These are phyloP conservation scores for Aaosphaeria arxii DNA, from an alignment of 2,329 filamentous ascomycete genomes.

Conservation along the genomic window DNA sequence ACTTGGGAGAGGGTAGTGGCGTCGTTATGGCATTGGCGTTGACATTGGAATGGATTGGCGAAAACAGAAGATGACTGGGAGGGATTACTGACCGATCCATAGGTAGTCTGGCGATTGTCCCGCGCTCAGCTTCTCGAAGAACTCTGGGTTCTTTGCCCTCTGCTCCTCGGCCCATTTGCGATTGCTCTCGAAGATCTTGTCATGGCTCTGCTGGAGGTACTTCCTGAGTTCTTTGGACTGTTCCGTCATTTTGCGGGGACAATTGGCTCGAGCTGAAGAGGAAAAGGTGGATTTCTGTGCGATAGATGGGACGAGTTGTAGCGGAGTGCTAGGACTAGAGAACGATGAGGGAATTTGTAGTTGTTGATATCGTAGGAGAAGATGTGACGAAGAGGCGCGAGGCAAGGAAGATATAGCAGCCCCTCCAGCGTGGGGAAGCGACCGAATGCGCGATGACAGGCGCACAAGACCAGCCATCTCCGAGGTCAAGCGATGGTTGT, in stretches of 20 bases:
- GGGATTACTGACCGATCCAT: conserved; percentile 35
- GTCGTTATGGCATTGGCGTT: no score
- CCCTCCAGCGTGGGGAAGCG: background rate
- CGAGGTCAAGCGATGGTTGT: conserved; percentile 1
- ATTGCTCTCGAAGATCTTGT: conserved; percentile 69
- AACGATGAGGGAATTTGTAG: background rate
- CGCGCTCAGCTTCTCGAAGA: conserved; percentile 62
- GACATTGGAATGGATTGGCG: no score
- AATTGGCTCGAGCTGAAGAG: background rate
- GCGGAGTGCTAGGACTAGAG: background rate
- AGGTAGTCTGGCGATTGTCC: conserved; percentile 70
- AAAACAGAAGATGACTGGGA: no score
- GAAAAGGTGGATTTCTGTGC: background rate
- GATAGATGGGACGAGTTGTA: background rate
- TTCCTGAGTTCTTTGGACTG: conserved; percentile 24
- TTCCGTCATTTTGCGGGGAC: background rate
- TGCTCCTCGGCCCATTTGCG: conserved; percentile 62
- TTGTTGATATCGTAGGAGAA: background rate
- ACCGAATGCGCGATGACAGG: no score
- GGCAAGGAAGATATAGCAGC: no score
- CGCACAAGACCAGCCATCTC: background rate
- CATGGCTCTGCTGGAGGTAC: conserved; percentile 63
- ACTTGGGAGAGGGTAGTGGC: background rate
- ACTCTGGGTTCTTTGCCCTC: conserved; percentile 57
- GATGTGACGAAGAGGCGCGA: background rate